phyloP scores from a whole-genome alignment of 2,329 filamentous ascomycete species.

The Colletotrichum sp. region DNA sequence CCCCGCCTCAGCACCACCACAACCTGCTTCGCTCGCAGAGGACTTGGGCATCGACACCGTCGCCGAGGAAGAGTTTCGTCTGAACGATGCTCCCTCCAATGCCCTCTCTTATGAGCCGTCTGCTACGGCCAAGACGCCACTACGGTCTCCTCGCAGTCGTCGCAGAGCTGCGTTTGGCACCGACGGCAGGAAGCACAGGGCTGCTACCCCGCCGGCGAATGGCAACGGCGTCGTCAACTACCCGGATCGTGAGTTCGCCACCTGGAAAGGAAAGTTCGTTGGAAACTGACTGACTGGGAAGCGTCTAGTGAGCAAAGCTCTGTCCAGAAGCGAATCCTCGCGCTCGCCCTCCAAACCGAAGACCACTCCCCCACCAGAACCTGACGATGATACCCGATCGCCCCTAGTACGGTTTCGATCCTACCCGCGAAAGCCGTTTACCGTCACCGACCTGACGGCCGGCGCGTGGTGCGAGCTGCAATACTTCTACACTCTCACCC shows the following conservation, averaged over 20 bases:
- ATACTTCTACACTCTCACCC: conserved; percentile 85
- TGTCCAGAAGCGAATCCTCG: conserved; percentile 30
- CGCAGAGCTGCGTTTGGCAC: conserved; percentile 15
- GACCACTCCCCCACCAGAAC: conserved; percentile 17
- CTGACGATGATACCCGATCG: conserved; percentile 41
- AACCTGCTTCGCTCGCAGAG: not conserved
- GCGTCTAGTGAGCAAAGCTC: conserved; percentile 64
- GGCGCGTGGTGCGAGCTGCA: conserved; percentile 97
- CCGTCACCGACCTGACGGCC: conserved; percentile 86
- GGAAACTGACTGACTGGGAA: conserved; percentile 68
- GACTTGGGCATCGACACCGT: conserved; percentile 13
- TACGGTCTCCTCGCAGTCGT: not conserved
- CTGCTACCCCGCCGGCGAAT: conserved; percentile 18
- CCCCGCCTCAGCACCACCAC: not conserved
- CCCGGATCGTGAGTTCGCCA: conserved; percentile 55
- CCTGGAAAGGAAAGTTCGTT: too few relatives aligned
- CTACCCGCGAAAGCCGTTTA: conserved; percentile 78
- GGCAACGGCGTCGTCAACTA: conserved; percentile 42
- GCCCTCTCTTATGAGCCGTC: conserved; percentile 22
- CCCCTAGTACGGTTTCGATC: conserved; percentile 82
- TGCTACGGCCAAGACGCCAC: not conserved
- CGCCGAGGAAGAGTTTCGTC: not conserved
- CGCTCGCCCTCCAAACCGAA: conserved; percentile 16
- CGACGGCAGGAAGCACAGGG: conserved; percentile 9
- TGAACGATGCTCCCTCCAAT: conserved; percentile 26